Percentiles rank a stretch among this genome's conserved stretches.
These are phyloP conservation scores for Fusarium compactum DNA, from an alignment of 2,329 filamentous ascomycete species.

Conservation along the genomic window DNA sequence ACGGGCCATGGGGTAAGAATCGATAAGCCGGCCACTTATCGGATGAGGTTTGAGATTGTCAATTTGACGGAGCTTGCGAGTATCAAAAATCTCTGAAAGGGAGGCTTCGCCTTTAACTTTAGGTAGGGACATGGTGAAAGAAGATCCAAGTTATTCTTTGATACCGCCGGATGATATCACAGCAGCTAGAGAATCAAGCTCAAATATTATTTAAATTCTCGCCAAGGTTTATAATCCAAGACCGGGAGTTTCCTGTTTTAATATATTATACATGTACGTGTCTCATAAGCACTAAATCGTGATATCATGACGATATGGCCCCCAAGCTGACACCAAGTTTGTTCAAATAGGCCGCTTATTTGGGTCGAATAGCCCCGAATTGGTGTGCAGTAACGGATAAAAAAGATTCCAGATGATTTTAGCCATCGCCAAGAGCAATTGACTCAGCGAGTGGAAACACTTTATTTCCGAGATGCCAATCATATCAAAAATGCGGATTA, in stretches of 20 bases:
- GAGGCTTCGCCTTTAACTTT: background rate
- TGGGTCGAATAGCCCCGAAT: background rate
- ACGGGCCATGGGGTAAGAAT: conserved; percentile 23
- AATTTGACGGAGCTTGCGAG: conserved; percentile 5
- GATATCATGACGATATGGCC: background rate
- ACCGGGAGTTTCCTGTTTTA: background rate
- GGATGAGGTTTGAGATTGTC: conserved; percentile 33
- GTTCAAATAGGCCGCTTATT: background rate
- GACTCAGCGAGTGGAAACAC: background rate
- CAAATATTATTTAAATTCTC: too few relatives aligned
- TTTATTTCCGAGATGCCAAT: conserved; percentile 1
- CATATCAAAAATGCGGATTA: background rate
- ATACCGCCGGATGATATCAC: accelerated
- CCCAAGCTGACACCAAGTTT: background rate
- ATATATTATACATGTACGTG: background rate
- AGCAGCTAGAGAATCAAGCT: too few relatives aligned
- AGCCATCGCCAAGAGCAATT: conserved; percentile 1
- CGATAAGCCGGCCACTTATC: conserved; percentile 29
- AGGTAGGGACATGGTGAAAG: background rate
- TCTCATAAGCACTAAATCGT: conserved; percentile 18
- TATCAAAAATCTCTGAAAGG: background rate
- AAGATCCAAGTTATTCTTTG: background rate
- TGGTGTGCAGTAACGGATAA: conserved; percentile 9
- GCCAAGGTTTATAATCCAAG: background rate
- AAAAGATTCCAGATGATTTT: background rate